Evolutionary conservation across 495 filamentous ascomycete genomes (phyloP), one percentile per base, ranked within the genome.

Genomic region (Neurospora pannonica): DNA sequence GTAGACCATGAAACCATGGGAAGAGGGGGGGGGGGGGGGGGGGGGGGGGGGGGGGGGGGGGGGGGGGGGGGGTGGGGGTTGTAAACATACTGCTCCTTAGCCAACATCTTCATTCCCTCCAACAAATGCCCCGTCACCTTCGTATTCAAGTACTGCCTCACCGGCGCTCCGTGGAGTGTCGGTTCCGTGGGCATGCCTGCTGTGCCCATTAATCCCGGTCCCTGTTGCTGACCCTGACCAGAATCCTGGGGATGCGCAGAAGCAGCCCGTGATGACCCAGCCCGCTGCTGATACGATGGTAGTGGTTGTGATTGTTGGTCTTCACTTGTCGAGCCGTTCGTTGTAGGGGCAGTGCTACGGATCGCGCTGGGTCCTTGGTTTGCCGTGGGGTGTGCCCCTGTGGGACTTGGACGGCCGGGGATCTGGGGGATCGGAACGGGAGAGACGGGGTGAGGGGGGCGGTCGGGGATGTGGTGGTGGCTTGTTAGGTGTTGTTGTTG

Each of bases 101-200:
- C 93, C 42, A 99, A 76, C 76, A 88, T 84, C 87, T 97, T 98
- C 94, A 99, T 95, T 8, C 93, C 96, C 77, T 98, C 95, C 40
- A 99, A 81, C 75, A 99, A 79, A 71, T 91, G 88, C 9, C 91
- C 92, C 19, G 94, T 95, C 72, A 99, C 89, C 79, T 94, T 94
- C 79, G 90, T 86, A 77, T 98, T 98, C 81, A 99, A 84, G 83
- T 97, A 99, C 74, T 92, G 90, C 39, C 96, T 88, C 4, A 93
- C 92, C 5, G 95, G 93, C 1, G 93, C 93, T 48, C 96, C 96
- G 77, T 97, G 94, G 2, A 87, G 82, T 3, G 82, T 86, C 13
- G 89, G 84, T 80, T 88, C 83, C 76, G 84, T 73, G 28, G 88
- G 87, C 78, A 89, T 84, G 42, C 85, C 38, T 72, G 13, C 34